Evolutionary conservation across 106 monocot genomes (phyloP).

Genomic region (Dioscorea dumetorum): DNA sequence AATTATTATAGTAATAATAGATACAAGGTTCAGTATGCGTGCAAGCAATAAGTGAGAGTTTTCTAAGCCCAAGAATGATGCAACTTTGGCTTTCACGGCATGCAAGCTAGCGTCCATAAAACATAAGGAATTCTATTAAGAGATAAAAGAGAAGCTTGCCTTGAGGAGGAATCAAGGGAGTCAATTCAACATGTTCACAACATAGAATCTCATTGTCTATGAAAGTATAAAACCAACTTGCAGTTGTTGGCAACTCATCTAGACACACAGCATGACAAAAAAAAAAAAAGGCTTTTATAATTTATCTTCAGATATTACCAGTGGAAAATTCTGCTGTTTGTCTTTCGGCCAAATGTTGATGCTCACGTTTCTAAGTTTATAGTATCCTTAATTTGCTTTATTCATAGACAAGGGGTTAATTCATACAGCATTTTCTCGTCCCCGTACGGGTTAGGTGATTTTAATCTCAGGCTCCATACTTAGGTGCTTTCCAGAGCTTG

Average conservation of each 20-base stretch:
- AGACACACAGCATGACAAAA: neutral
- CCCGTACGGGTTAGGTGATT: neutral
- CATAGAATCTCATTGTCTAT: neutral
- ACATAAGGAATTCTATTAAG: neutral
- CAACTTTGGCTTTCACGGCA: neutral
- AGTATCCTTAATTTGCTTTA: neutral
- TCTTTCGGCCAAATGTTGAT: neutral
- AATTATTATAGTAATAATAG: neutral
- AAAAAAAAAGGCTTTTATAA: neutral
- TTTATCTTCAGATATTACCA: neutral
- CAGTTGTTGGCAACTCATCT: neutral
- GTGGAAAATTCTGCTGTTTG: neutral
- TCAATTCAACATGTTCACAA: neutral
- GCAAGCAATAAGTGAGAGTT: neutral
- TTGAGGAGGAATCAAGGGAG: neutral
- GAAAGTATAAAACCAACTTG: neutral
- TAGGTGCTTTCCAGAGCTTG: slow-evolving; percentile 94
- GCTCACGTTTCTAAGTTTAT: neutral
- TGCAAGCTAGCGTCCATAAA: neutral
- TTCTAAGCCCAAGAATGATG: neutral
- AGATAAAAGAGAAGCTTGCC: neutral
- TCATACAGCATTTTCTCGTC: neutral
- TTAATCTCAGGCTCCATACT: slow-evolving; percentile 72
- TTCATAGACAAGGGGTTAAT: neutral
- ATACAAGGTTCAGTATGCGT: neutral